These are phyloP conservation scores for Mycena latifolia DNA, from an alignment of 768 basidiomycete species.

Conservation along the genomic window DNA sequence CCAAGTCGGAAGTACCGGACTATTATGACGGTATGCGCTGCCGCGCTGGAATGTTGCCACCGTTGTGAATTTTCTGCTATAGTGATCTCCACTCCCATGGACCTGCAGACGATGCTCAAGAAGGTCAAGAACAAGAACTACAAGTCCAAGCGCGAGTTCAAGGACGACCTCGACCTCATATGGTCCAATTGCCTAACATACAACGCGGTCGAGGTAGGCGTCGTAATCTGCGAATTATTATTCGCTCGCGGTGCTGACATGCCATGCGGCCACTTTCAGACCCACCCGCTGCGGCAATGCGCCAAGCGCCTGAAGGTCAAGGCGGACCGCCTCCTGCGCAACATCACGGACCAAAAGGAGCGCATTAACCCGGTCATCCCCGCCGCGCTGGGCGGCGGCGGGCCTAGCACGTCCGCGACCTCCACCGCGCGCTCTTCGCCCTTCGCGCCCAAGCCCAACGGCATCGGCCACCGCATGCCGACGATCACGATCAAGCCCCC, in stretches of 20 bases:
- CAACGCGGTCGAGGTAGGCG: conserved; percentile 87
- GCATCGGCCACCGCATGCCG: conserved; percentile 46
- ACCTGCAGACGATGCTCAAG: conserved; percentile 91
- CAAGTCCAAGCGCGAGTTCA: conserved; percentile 95
- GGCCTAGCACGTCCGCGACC: neutral
- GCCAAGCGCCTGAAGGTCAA: conserved; percentile 86
- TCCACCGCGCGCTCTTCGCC: conserved; percentile 13
- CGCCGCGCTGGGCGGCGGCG: conserved; percentile 40
- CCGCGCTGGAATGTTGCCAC: conserved; percentile 21
- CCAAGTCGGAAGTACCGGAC: conserved; percentile 90
- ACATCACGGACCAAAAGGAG: conserved; percentile 92
- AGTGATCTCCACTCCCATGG: conserved; percentile 98
- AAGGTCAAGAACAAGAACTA: conserved; percentile 94
- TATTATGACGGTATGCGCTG: conserved; percentile 85
- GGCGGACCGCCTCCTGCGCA: conserved; percentile 86
- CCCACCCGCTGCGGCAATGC: conserved; percentile 88
- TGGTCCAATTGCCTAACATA: conserved; percentile 97
- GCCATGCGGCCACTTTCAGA: conserved; percentile 64
- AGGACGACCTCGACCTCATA: conserved; percentile 94
- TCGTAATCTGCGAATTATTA: conserved; percentile 3
- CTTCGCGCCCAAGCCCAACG: conserved; percentile 41
- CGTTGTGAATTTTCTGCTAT: conserved; percentile 22
- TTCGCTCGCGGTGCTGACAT: neutral
- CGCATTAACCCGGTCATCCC: conserved; percentile 80
- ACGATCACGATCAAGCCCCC: conserved; percentile 44